Evolutionary conservation across 768 basidiomycete genomes (phyloP).

Genomic region (Lyophyllum atratum): DNA sequence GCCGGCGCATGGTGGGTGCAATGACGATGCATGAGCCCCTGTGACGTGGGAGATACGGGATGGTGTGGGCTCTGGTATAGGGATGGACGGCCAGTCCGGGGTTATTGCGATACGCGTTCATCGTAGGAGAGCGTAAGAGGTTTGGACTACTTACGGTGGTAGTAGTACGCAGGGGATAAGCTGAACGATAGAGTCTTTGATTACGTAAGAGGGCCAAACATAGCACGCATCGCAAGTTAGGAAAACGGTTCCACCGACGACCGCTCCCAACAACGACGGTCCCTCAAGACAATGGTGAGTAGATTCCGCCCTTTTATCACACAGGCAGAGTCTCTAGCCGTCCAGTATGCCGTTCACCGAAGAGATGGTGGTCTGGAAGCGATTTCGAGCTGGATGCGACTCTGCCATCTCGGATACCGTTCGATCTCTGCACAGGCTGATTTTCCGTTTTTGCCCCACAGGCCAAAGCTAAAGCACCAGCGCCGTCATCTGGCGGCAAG

Average conservation of each 20-base stretch:
- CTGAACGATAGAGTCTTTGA: no score
- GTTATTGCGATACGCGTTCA: neutral
- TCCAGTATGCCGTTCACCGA: neutral
- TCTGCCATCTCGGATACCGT: constrained; percentile 35
- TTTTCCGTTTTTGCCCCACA: constrained; percentile 28
- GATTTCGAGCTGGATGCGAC: constrained; percentile 39
- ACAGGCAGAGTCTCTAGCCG: neutral
- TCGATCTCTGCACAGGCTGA: constrained; percentile 9
- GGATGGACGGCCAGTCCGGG: neutral
- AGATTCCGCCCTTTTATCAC: constrained; percentile 14
- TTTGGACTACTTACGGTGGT: neutral
- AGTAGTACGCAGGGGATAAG: neutral
- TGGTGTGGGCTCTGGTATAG: neutral
- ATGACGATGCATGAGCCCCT: neutral
- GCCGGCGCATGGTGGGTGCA: neutral
- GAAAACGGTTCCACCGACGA: constrained; percentile 17
- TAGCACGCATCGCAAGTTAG: constrained; percentile 35
- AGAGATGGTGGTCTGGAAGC: constrained; percentile 1
- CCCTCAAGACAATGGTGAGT: constrained; percentile 46
- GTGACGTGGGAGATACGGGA: neutral
- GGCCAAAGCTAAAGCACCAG: constrained; percentile 81
- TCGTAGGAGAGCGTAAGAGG: neutral
- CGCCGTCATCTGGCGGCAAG: constrained; percentile 77
- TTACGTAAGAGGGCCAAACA: constrained; percentile 42
- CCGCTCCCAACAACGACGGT: constrained; percentile 42